These are phyloP conservation scores for Canna indica DNA, from an alignment of 176 grass and related monocot species.

Conservation along the genomic window DNA sequence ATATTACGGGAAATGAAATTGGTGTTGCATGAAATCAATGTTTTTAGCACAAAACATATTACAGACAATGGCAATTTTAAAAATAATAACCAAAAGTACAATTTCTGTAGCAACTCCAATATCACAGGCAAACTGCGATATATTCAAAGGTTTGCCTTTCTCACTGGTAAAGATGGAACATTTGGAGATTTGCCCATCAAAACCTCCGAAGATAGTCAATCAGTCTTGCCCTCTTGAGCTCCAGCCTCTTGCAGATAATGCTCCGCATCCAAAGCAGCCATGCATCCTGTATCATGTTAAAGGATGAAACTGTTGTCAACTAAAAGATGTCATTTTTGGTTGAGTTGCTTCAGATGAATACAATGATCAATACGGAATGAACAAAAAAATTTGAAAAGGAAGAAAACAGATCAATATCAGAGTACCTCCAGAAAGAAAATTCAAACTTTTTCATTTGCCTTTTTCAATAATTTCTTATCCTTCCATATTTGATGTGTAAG, in stretches of 20 bases:
- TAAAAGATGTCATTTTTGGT: too few species aligned
- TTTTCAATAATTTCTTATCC: too few species aligned
- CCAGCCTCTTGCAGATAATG: conserved; percentile 85
- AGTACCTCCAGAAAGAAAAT: too few species aligned
- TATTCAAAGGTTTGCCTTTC: conserved; percentile 28
- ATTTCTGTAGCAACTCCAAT: neutral
- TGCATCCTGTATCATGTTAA: conserved; percentile 51
- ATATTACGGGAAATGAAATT: too few species aligned
- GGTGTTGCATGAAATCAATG: neutral
- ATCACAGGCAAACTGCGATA: neutral
- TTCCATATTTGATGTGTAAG: too few species aligned
- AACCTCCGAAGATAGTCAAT: conserved; percentile 38
- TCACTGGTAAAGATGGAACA: neutral
- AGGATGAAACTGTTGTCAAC: neutral
- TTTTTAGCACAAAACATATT: neutral
- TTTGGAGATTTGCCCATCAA: neutral
- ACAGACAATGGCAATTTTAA: neutral
- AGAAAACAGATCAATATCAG: too few species aligned
- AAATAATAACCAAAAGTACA: neutral
- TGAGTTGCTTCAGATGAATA: neutral
- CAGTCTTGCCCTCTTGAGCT: conserved; percentile 50
- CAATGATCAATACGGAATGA: neutral
- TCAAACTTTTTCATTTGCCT: too few species aligned
- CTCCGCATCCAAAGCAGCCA: conserved; percentile 93
- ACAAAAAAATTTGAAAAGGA: too few species aligned